Evolutionary conservation across 371 early-diverging fungal species (phyloP).

Genomic region (Rhizopus stolonifer): DNA sequence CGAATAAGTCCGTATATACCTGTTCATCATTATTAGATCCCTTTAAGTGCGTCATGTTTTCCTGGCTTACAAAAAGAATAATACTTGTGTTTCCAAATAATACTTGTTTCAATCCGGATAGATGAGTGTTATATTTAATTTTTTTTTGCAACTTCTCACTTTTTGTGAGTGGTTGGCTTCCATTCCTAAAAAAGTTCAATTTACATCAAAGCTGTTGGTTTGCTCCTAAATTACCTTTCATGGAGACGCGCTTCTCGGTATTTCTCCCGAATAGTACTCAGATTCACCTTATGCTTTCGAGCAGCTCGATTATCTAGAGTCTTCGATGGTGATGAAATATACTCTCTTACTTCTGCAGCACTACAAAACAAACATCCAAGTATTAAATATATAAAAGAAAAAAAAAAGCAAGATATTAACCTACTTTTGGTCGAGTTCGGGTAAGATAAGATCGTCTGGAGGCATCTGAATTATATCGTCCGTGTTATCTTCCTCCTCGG

Average conservation of each 20-base stretch:
- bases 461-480: slow-evolving; percentile 27
- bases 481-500: slow-evolving; percentile 22
- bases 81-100: slow-evolving; percentile 28
- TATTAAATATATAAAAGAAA: background rate
- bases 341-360: slow-evolving; percentile 30
- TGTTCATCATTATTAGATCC: slow-evolving; percentile 10
- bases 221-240: slow-evolving; percentile 22
- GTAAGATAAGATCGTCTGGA: slow-evolving; percentile 36
- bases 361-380: too few species aligned
- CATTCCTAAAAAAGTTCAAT: slow-evolving; percentile 11
- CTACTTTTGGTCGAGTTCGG: slow-evolving; percentile 49
- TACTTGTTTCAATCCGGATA: slow-evolving; percentile 14
- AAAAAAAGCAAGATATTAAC: slow-evolving; percentile 3
- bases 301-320: slow-evolving; percentile 2
- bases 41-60: background rate
- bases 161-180: slow-evolving; percentile 5
- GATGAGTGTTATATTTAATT: slow-evolving; percentile 13
- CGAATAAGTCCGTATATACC: slow-evolving; percentile 58
- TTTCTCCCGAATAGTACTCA: slow-evolving; percentile 37
- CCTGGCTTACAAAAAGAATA: slow-evolving; percentile 29
- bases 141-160: slow-evolving; percentile 2
- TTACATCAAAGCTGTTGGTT: background rate
- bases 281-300: slow-evolving; percentile 21
- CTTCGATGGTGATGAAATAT: slow-evolving; percentile 6
- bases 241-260: slow-evolving; percentile 36